Conservation (phyloP, 306 rosid species). For the Mimosa bimucronata region DNA sequence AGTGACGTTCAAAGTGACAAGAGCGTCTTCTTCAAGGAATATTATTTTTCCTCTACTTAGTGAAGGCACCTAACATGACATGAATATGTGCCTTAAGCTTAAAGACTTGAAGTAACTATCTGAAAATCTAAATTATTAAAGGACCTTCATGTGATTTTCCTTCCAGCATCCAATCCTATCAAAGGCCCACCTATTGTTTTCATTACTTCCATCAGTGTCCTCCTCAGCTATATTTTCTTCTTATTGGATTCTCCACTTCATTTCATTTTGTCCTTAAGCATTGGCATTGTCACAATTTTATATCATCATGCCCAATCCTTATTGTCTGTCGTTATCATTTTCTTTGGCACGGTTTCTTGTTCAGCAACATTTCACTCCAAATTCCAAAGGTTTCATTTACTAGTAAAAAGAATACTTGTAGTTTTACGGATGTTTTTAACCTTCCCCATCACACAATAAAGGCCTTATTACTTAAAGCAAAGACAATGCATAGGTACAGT, state of each 20-base stretch:
- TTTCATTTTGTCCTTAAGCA: conserved; percentile 23
- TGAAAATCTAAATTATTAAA: conserved; percentile 26
- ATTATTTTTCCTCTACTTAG: neutral
- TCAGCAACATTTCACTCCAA: neutral
- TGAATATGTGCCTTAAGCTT: neutral
- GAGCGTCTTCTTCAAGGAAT: neutral
- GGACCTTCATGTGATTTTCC: conserved; percentile 22
- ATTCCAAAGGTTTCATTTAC: neutral
- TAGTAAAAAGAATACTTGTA: neutral
- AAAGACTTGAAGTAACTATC: conserved; percentile 15
- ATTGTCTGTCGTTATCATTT: conserved; percentile 15
- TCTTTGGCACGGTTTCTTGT: neutral
- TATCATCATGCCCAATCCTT: conserved; percentile 21
- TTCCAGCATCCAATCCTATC: neutral
- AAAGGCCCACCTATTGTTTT: conserved; percentile 14
- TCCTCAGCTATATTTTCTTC: neutral
- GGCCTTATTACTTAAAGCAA: too few species aligned
- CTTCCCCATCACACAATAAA: too few species aligned
- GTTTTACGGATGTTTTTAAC: neutral
- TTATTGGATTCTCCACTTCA: neutral
- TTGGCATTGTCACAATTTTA: conserved; percentile 7
- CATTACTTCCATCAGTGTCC: neutral
- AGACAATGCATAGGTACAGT: too few species aligned
- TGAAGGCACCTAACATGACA: neutral
- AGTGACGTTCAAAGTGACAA: conserved; percentile 1